Base-by-base conservation (phyloP, 352 stramenopile species). In the Globisporangium splendens region DNA sequence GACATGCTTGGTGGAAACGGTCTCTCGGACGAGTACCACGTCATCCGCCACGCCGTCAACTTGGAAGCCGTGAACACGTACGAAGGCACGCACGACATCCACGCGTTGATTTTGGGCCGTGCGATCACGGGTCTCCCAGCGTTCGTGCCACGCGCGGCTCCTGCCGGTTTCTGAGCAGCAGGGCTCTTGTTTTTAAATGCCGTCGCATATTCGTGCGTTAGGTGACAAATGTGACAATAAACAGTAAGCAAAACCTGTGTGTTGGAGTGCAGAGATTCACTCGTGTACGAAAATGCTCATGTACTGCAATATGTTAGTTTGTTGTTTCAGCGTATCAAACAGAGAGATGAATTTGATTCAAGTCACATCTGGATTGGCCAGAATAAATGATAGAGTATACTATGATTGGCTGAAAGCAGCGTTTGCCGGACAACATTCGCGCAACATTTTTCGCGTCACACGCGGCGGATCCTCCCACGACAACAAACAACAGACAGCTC, bases 51-150 rank as follows among this genome's bases (percentile, higher is more conserved):
- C 69, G 71, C 97, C 28, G 95, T 98, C 67, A 99, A 99, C 65
- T 77, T 99, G 43, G 97, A 99, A 73, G 95, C 96, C 20, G 97
- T 99, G 35, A 99, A 99, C 80, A 99, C 97, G 18, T 99, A 99
- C 78, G 97, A 99, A 77, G 97, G 97, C 50, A 99, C 97, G 22
- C 96, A 99, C 70, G 97, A 99, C 72, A 84, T 99, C 38, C 97
- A 99, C 72, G 96, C 96, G 41, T 80, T 99, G n/a, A 98, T 99
- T 66, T 80, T 99, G 7, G 97, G 97, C 21, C 82, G 96, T 18
- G 95, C 94, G 50, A 98, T 99, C 75, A 99, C 96, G 12, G 96
- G 93, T 18, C 94, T 99, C 52, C 87, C 93, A 21, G 75, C 93
- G 8, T 99, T 99, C 75, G 92, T 98, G 31, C 95, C 95, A 55